These are phyloP conservation scores for Mycena sp. DNA, from an alignment of 1,284 basidiomycete genomes.

Conservation along the genomic window DNA sequence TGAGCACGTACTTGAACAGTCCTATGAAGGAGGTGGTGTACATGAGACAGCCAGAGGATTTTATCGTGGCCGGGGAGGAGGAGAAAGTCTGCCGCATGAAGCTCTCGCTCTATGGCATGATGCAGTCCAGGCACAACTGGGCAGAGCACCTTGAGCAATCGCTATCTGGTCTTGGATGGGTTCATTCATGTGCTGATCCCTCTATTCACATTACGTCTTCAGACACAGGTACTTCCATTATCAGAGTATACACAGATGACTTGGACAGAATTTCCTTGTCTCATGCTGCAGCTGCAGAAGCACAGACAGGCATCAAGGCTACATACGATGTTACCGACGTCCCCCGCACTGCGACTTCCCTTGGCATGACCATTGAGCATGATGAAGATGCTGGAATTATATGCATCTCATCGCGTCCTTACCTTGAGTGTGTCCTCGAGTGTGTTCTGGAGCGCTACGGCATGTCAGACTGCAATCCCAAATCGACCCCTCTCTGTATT, in stretches of 20 bases:
- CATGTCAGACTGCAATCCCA: conserved; percentile 19
- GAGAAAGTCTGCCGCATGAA: conserved; percentile 15
- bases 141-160: conserved; percentile 1
- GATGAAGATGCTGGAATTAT: conserved; percentile 5
- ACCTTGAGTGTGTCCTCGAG: too few species aligned
- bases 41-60: conserved; percentile 41
- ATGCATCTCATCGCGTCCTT: too few species aligned
- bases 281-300: neutral
- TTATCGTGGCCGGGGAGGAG: conserved; percentile 1
- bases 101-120: too few species aligned
- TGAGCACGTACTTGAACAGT: conserved; percentile 14
- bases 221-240: neutral
- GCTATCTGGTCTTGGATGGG: conserved; percentile 7
- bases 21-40: conserved; percentile 45
- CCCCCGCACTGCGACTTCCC: conserved; percentile 20
- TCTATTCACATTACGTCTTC: neutral
- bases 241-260: conserved; percentile 11
- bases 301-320: neutral
- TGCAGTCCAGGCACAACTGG: conserved; percentile 21
- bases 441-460: too few species aligned
- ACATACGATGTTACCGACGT: conserved; percentile 16
- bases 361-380: conserved; percentile 14
- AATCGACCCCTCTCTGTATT: conserved; percentile 6
- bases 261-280: conserved; percentile 9
- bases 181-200: conserved; percentile 11